Conservation (phyloP, 139 green algal species). For the Medakamo hakoo region DNA sequence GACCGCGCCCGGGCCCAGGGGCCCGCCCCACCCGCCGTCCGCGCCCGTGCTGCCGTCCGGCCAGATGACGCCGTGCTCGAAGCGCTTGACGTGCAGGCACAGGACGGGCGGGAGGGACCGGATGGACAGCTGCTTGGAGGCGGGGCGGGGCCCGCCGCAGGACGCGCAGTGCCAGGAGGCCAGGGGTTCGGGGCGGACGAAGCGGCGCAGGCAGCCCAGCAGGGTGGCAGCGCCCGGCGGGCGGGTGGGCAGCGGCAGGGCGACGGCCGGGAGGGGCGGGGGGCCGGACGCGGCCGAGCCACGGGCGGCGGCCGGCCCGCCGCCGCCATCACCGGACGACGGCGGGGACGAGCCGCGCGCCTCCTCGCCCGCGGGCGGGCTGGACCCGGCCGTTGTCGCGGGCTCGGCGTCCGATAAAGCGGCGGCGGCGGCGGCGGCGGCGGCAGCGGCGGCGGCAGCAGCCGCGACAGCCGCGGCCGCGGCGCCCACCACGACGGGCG, state of each 20-base stretch:
- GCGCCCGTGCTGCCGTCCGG: not conserved
- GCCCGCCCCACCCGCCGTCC: constrained; percentile 1
- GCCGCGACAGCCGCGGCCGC: not conserved
- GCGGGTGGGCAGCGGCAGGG: not conserved
- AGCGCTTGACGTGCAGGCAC: constrained; percentile 79
- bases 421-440: no score
- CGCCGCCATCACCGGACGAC: no score
- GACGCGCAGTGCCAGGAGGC: constrained; percentile 34
- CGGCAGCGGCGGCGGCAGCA: not conserved
- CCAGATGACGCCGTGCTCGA: constrained; percentile 52
- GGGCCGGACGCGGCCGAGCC: no score
- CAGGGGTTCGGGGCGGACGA: constrained; percentile 50
- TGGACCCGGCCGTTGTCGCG: no score
- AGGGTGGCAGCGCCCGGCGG: constrained; percentile 18
- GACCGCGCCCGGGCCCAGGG: not conserved
- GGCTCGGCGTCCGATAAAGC: not conserved
- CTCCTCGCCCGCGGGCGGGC: no score
- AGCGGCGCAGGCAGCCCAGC: constrained; percentile 52
- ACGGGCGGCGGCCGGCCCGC: no score
- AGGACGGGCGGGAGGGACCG: constrained; percentile 63
- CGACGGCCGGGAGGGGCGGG: no score
- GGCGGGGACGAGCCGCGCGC: no score
- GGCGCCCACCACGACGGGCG: not conserved
- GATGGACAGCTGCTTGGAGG: constrained; percentile 79
- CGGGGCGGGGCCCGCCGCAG: constrained; percentile 17